These are phyloP conservation scores for Taiwanofungus camphoratus DNA, from an alignment of 1,284 basidiomycete species.

Conservation along the genomic window DNA sequence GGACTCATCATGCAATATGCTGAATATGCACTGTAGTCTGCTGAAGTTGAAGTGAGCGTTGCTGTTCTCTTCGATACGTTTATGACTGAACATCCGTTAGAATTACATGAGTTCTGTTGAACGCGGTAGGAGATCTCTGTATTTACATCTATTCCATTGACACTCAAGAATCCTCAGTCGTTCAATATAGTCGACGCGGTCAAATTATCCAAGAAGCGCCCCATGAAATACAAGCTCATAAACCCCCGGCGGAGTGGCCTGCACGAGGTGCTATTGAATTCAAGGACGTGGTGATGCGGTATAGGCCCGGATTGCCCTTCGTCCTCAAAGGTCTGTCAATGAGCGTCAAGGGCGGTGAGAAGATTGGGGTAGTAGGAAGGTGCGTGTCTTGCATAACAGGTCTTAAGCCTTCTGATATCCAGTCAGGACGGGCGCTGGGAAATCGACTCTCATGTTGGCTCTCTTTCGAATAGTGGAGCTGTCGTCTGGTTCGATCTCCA, in stretches of 20 bases:
- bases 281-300: conserved; percentile 49
- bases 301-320: conserved; percentile 50
- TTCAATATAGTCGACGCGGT: conserved; percentile 54
- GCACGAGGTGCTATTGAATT: conserved; percentile 44
- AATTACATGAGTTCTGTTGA: conserved; percentile 77
- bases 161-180: conserved; percentile 30
- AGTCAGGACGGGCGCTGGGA: conserved; percentile 68
- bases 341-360: conserved; percentile 62
- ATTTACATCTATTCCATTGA: not conserved
- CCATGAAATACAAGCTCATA: conserved; percentile 48
- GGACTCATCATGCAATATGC: not conserved
- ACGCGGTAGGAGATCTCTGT: conserved; percentile 34
- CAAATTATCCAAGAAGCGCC: conserved; percentile 60
- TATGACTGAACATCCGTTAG: conserved; percentile 23
- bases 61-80: conserved; percentile 3
- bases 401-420: not conserved
- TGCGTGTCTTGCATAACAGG: conserved; percentile 11
- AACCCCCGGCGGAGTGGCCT: conserved; percentile 51
- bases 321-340: conserved; percentile 56
- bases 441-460: conserved; percentile 58
- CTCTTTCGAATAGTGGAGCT: conserved; percentile 48
- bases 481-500: conserved; percentile 53
- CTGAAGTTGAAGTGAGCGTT: conserved; percentile 53
- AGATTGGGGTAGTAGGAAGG: conserved; percentile 72
- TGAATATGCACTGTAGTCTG: conserved; percentile 33